Base-by-base conservation (phyloP, 2,329 filamentous ascomycete genomes). In the Aspergillus fructus region DNA sequence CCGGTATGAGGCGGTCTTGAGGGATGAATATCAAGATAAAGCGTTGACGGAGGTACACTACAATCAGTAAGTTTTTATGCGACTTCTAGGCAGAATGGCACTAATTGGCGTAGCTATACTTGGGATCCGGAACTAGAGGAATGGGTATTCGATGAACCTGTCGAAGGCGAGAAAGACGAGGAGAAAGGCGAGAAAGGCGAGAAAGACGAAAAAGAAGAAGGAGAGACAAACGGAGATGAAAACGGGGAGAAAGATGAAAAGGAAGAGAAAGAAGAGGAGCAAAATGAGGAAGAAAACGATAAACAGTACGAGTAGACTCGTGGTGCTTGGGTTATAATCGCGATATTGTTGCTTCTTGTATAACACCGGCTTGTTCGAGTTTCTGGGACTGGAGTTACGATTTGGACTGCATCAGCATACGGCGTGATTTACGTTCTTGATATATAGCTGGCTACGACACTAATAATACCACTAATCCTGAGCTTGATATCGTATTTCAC, bases 1-100 rank as follows among this genome's bases (percentile, higher is more conserved):
- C 57, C 69, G 69, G 27, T 79, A 78, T 54, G 67, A 73, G 52
- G 63, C 69, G 12, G 69, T 79, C 12, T 62, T 78, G 46, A 64
- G 66, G 8, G 68, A 74, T 48, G 76, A 78, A 58, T 79, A 79
- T 60, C 64, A 68, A 2, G 59, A 70, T 21, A 68, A 65, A 58
- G 70, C 76, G 9, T 61, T 76, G 64, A 65, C 70, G 5, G 51
- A 62, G 6, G 74, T 65, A 2, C 68, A 69, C 13, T 76, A 71
- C 60, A 67, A 76, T 50, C 70, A 72, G 74, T 76, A 59, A 64
- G 72, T 66, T 40, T 13, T 37, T 23, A 56, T 19, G 53, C 40
- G 30, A 7, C 2, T 7, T 21, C 15, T n/a, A 34, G 4, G n/a
- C 15, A 40, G 30, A 15, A 5, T 7, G 47, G 30, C 21, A 15